Evolutionary conservation across 306 rosid species (phyloP).

Genomic region (Quercus robur): DNA sequence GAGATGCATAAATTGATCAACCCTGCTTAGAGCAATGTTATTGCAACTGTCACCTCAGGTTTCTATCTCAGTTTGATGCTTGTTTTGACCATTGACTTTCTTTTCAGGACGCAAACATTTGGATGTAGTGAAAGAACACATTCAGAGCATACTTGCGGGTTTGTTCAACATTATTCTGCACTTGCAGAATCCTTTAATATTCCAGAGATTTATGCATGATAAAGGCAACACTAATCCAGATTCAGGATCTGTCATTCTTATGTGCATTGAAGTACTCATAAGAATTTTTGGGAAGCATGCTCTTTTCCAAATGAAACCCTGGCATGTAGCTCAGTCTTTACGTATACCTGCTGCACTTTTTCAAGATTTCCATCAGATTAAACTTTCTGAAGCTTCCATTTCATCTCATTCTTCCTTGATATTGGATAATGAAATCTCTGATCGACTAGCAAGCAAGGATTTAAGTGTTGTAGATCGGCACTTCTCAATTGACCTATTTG

Average conservation of each 20-base stretch:
- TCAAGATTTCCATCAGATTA: constrained; percentile 54
- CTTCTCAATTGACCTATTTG: constrained; percentile 61
- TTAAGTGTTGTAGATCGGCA: constrained; percentile 40
- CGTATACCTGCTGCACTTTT: constrained; percentile 78
- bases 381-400: constrained; percentile 40
- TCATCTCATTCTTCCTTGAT: constrained; percentile 27
- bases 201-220: constrained; percentile 36
- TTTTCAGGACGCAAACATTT: constrained; percentile 62
- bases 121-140: constrained; percentile 75
- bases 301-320: constrained; percentile 58
- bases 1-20: background rate
- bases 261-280: constrained; percentile 83
- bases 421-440: constrained; percentile 34
- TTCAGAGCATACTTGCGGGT: constrained; percentile 58
- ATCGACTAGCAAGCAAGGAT: constrained; percentile 34
- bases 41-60: background rate
- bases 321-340: constrained; percentile 72
- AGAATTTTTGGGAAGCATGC: constrained; percentile 71
- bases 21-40: background rate
- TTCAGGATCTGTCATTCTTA: constrained; percentile 83
- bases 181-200: constrained; percentile 61
- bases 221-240: constrained; percentile 51
- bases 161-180: constrained; percentile 70
- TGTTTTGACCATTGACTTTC: constrained; percentile 24
- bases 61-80: background rate